phyloP scores from a whole-genome alignment of 495 filamentous ascomycete species.

The Stereocaulon alpinum region DNA sequence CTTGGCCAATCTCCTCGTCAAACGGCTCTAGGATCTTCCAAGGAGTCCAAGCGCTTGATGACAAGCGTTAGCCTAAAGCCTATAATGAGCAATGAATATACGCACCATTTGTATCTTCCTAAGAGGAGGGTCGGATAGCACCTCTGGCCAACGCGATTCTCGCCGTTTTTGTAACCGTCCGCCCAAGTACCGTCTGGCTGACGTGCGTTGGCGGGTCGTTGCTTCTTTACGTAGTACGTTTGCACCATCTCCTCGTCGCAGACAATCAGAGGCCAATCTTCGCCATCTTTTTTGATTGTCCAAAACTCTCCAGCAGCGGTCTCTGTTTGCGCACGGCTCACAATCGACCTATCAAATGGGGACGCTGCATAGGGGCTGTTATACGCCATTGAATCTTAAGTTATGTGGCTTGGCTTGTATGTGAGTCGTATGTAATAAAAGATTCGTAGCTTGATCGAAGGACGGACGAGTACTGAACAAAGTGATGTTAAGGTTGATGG shows the following conservation, averaged over 20 bases:
- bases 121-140: conserved; percentile 10
- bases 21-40: conserved; percentile 7
- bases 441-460: no score
- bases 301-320: conserved; percentile 9
- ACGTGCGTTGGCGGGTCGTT: conserved; percentile 9
- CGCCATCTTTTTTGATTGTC: conserved; percentile 1
- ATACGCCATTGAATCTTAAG: background rate
- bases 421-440: no score
- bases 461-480: no score
- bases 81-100: background rate
- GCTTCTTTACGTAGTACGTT: background rate
- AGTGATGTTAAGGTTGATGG: no score
- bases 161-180: background rate
- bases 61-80: background rate
- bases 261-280: conserved; percentile 20
- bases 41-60: conserved; percentile 7
- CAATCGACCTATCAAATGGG: background rate
- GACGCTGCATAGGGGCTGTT: background rate
- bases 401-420: background rate
- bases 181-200: conserved; percentile 12
- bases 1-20: background rate
- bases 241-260: conserved; percentile 18
- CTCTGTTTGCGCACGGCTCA: background rate
- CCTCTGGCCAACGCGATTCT: background rate
- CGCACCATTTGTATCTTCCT: conserved; percentile 8